phyloP scores from a whole-genome alignment of 2,329 filamentous ascomycete species.

The Proliferodiscus dingleyae region DNA sequence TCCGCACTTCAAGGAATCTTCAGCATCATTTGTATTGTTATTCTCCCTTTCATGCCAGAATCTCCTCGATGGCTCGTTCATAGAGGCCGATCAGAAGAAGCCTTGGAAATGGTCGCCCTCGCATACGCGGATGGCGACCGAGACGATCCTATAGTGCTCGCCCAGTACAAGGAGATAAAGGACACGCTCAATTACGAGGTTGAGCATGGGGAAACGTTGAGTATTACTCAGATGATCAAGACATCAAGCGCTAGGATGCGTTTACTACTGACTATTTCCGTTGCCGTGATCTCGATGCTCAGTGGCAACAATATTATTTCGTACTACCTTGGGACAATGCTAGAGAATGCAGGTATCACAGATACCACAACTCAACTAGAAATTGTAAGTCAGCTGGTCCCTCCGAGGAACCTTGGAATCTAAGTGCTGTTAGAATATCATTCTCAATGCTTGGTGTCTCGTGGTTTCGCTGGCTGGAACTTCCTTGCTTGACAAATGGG shows the following conservation, averaged over 20 bases:
- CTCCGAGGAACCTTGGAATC: slow-evolving; percentile 9
- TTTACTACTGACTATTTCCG: slow-evolving; percentile 46
- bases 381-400: slow-evolving; percentile 11
- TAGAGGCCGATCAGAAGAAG: slow-evolving; percentile 48
- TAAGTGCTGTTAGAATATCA: slow-evolving; percentile 38
- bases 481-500: slow-evolving; percentile 37
- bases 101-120: slow-evolving; percentile 46
- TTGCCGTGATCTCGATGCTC: slow-evolving; percentile 48
- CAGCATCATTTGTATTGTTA: slow-evolving; percentile 40
- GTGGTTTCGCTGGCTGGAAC: slow-evolving; percentile 39
- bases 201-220: slow-evolving; percentile 49
- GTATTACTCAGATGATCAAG: slow-evolving; percentile 51
- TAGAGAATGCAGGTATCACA: slow-evolving; percentile 33
- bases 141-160: slow-evolving; percentile 45
- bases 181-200: slow-evolving; percentile 45
- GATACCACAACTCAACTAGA: slow-evolving; percentile 30
- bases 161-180: slow-evolving; percentile 45
- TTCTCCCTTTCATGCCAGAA: slow-evolving; percentile 53
- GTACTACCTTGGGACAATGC: slow-evolving; percentile 34
- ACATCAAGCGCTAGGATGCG: slow-evolving; percentile 42
- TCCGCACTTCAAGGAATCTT: slow-evolving; percentile 46
- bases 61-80: slow-evolving; percentile 58
- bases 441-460: slow-evolving; percentile 48
- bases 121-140: slow-evolving; percentile 50
- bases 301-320: slow-evolving; percentile 43